A percentile compares a stretch with the other conserved stretches of the same genome.
phyloP scores from a whole-genome alignment of 108 stramenopile species.

The Mediolabrus comicus region DNA sequence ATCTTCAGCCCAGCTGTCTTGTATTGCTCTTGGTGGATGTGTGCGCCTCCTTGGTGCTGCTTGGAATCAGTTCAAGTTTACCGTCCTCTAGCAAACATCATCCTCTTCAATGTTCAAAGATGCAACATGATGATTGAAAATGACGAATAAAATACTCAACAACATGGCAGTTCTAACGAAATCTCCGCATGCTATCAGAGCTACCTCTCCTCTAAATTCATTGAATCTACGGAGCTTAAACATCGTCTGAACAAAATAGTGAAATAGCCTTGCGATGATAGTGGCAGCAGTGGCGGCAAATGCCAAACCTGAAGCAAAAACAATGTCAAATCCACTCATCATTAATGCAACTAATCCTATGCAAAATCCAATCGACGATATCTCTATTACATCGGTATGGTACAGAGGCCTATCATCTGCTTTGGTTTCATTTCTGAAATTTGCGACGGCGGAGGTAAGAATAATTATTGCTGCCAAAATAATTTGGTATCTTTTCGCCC shows the following conservation, averaged over 20 bases:
- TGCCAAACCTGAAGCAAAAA: neutral
- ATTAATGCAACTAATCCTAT: conserved; percentile 3
- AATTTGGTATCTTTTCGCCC: neutral
- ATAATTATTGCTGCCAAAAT: conserved; percentile 3
- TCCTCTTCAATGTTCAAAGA: neutral
- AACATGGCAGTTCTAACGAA: conserved; percentile 1
- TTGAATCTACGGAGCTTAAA: no score
- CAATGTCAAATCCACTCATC: neutral
- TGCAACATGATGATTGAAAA: neutral
- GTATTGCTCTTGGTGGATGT: no score
- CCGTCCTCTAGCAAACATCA: conserved; percentile 2
- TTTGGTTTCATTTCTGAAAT: neutral
- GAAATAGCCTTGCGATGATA: neutral
- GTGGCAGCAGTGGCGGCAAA: neutral
- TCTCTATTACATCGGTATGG: neutral
- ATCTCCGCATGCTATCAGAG: neutral
- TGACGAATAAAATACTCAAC: neutral
- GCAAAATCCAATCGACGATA: neutral
- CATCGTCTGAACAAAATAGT: neutral
- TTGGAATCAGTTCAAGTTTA: no score
- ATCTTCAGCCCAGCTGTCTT: no score
- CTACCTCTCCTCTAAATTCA: neutral
- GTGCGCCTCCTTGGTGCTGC: no score
- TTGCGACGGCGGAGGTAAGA: neutral
- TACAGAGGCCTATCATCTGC: neutral